Conservation (phyloP, 768 basidiomycete species). For the Dentipellis sp. region DNA sequence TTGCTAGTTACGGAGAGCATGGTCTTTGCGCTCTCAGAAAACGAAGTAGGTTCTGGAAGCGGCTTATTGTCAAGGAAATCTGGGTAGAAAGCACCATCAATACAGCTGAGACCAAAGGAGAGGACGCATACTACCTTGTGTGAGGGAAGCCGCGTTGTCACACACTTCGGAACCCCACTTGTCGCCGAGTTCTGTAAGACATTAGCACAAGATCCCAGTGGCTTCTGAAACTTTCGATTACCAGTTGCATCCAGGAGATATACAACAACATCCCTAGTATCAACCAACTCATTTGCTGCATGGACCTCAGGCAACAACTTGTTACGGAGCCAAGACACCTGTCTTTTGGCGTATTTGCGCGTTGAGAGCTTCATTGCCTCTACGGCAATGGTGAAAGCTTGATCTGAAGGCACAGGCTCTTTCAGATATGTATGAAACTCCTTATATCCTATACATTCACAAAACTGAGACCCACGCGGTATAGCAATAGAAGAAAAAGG, state of each 20-base stretch:
- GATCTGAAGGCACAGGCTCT: conserved; percentile 28
- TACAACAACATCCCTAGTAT: conserved; percentile 24
- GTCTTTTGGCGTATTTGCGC: conserved; percentile 83
- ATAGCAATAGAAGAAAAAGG: conserved; percentile 1
- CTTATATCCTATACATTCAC: conserved; percentile 61
- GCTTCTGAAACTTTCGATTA: conserved; percentile 19
- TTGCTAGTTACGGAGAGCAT: conserved; percentile 41
- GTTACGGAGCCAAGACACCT: conserved; percentile 87
- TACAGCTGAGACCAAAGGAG: background rate
- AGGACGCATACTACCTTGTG: conserved; percentile 25
- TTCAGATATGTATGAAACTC: conserved; percentile 72
- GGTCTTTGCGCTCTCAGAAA: conserved; percentile 45
- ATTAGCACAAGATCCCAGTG: background rate
- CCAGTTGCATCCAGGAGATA: conserved; percentile 68
- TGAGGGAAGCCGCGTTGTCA: conserved; percentile 38
- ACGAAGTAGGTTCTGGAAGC: conserved; percentile 46
- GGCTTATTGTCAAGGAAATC: conserved; percentile 14
- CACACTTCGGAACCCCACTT: conserved; percentile 52
- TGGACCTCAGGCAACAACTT: conserved; percentile 73
- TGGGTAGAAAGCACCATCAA: background rate
- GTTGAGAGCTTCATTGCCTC: conserved; percentile 83
- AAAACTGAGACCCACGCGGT: background rate
- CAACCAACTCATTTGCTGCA: conserved; percentile 32
- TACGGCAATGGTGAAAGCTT: conserved; percentile 40
- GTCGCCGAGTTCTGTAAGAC: conserved; percentile 36